Evolutionary conservation across 306 rosid genomes (phyloP), one percentile per base, ranked within the genome.

Genomic region (Luffa acutangula): DNA sequence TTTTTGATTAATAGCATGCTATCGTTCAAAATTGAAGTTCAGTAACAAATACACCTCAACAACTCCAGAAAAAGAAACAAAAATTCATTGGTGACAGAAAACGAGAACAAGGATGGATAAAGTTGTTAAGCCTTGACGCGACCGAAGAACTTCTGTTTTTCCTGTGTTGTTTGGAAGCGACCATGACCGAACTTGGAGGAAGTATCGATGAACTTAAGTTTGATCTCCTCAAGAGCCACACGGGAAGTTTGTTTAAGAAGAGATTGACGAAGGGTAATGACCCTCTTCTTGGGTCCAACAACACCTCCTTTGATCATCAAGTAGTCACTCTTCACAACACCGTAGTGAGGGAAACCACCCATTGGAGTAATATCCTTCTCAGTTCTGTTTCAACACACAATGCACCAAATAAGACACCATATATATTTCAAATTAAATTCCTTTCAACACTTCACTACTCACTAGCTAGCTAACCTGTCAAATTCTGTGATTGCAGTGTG

Each of bases 301-400:
- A 88, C 82, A 57, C 97, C 80, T 11, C 97, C 96, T 87, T 91
- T 93, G 48, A 93, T 83, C 92, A 93, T 80, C 7, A 93, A 13
- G 81, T 53, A 93, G 64, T 93, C 97, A 72, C 88, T 89, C 81
- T 93, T 93, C 79, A 93, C 97, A 25, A 91, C 45, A 87, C 97
- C 97, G 2, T 93, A 93, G 82, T 93, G 96, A 9, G 97, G 97
- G 87, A 93, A 93, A 42, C 97, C 97, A 80, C 97, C 97, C 84
- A 93, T 88, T 34, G 97, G 97, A 10, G 93, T 93, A 34, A 93
- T 86, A 36, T 93, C 96, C 59, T 93, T 93, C 90, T 93, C 96
- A n/a, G 97, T 93, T 89, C 97, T 93, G 87, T 14, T 9, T 7
- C 39, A 80, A 18, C n/a, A 78, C 21, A 36, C 3, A 34, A 37